A percentile compares a stretch with the other conserved stretches of the same genome.
Conservation (phyloP, 345 rosid genomes). For the Euphorbia lathyris region DNA sequence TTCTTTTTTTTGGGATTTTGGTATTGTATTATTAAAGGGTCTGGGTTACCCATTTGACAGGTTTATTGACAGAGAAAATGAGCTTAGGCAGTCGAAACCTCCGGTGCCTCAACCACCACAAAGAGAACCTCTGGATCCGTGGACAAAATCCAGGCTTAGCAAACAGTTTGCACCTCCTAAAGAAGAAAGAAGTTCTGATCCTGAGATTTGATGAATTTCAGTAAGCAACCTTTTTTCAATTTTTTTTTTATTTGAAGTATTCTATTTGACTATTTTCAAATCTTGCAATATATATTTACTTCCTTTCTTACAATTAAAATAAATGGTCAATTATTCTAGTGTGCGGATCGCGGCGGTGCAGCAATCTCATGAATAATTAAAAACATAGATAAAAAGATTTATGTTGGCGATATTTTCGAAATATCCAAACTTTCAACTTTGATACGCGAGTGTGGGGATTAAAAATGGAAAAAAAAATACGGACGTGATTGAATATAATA, state of each 20-base stretch:
- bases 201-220: slow-evolving; percentile 33
- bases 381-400: not conserved
- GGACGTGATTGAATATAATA: too few relatives aligned
- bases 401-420: not conserved
- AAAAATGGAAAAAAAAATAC: too few relatives aligned
- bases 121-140: slow-evolving; percentile 68
- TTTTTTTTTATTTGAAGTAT: too few relatives aligned
- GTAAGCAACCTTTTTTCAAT: not conserved
- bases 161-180: slow-evolving; percentile 78
- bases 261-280: not conserved
- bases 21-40: not conserved
- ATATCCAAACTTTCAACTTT: too few relatives aligned
- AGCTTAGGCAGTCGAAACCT: slow-evolving; percentile 80
- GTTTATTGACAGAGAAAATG: slow-evolving; percentile 89
- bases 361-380: slow-evolving; percentile 1
- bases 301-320: too few relatives aligned
- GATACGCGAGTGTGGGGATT: too few relatives aligned
- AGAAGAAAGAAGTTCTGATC: slow-evolving; percentile 57
- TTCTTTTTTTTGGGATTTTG: not conserved
- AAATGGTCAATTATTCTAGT: not conserved
- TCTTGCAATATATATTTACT: not conserved
- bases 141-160: slow-evolving; percentile 70
- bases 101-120: slow-evolving; percentile 66
- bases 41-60: slow-evolving; percentile 30
- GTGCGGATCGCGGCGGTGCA: not conserved